These are phyloP conservation scores for Schizochytrium sp. DNA, from an alignment of 108 stramenopile genomes.

Conservation along the genomic window DNA sequence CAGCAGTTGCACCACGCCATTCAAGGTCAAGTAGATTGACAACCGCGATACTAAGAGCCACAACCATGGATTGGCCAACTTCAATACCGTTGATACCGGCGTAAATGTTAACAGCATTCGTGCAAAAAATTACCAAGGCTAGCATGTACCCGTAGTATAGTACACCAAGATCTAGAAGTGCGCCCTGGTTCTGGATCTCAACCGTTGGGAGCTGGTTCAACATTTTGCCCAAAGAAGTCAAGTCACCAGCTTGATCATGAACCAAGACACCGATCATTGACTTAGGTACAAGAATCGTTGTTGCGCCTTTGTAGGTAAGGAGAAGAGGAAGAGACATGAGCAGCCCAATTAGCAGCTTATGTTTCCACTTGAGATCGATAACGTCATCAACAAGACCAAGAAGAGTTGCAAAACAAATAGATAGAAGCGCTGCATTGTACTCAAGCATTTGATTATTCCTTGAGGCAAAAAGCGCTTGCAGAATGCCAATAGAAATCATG, in stretches of 20 bases:
- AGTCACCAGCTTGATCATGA: neutral
- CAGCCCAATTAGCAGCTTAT: conserved; percentile 91
- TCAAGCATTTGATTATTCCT: conserved; percentile 50
- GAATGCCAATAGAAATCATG: conserved; percentile 45
- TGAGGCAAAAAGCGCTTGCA: conserved; percentile 42
- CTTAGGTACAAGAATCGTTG: conserved; percentile 87
- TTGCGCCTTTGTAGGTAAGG: conserved; percentile 91
- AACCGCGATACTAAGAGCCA: conserved; percentile 83
- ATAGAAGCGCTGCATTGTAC: conserved; percentile 85
- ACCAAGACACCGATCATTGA: conserved; percentile 43
- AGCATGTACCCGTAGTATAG: conserved; percentile 95
- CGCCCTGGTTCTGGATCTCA: conserved; percentile 82
- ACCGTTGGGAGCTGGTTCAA: conserved; percentile 65
- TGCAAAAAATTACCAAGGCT: conserved; percentile 96
- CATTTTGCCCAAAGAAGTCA: conserved; percentile 4
- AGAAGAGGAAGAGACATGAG: conserved; percentile 95
- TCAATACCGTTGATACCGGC: conserved; percentile 99
- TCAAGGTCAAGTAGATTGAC: conserved; percentile 64
- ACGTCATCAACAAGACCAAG: conserved; percentile 96
- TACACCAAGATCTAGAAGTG: conserved; percentile 84
- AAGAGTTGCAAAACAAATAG: conserved; percentile 95
- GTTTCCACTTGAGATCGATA: conserved; percentile 96
- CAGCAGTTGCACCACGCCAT: conserved; percentile 16
- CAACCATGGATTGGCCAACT: conserved; percentile 92
- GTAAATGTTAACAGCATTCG: conserved; percentile 99